Conservation (phyloP, 345 rosid species). For the Moricandia moricandioides region DNA sequence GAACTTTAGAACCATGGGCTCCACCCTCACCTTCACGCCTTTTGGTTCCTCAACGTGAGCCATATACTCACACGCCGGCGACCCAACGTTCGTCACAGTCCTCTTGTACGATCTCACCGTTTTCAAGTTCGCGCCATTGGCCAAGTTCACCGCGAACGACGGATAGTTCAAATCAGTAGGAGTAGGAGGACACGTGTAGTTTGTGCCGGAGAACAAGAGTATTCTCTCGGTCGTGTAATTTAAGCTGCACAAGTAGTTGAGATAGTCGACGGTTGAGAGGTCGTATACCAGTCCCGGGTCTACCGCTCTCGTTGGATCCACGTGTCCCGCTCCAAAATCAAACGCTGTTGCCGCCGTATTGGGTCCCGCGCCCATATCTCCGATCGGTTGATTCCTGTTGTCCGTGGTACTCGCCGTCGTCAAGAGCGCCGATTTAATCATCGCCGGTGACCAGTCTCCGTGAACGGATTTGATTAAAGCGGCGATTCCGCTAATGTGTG, state of each 20-base stretch:
- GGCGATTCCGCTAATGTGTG: slow-evolving; percentile 79
- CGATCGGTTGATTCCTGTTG: slow-evolving; percentile 40
- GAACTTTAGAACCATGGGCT: slow-evolving; percentile 53
- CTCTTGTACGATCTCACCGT: slow-evolving; percentile 37
- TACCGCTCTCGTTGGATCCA: slow-evolving; percentile 49
- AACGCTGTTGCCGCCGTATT: slow-evolving; percentile 45
- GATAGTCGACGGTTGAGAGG: slow-evolving; percentile 42
- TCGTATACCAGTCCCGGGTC: slow-evolving; percentile 66
- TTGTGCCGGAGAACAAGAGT: slow-evolving; percentile 41
- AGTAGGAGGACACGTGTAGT: slow-evolving; percentile 44
- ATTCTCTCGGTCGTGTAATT: slow-evolving; percentile 58
- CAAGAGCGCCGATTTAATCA: slow-evolving; percentile 83
- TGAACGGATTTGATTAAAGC: slow-evolving; percentile 64
- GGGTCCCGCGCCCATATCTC: slow-evolving; percentile 36
- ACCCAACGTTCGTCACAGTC: slow-evolving; percentile 69
- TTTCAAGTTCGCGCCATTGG: slow-evolving; percentile 27
- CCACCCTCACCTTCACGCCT: slow-evolving; percentile 49
- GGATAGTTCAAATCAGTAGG: slow-evolving; percentile 59
- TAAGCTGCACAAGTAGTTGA: slow-evolving; percentile 53
- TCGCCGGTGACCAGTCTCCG: slow-evolving; percentile 77
- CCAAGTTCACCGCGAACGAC: slow-evolving; percentile 57
- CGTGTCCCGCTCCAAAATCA: slow-evolving; percentile 64
- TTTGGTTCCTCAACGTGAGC: slow-evolving; percentile 49
- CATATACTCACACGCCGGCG: slow-evolving; percentile 42
- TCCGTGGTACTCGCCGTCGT: slow-evolving; percentile 64